Evolutionary conservation across 176 grass and related monocot genomes (phyloP).

Genomic region (Oryza officinalis): DNA sequence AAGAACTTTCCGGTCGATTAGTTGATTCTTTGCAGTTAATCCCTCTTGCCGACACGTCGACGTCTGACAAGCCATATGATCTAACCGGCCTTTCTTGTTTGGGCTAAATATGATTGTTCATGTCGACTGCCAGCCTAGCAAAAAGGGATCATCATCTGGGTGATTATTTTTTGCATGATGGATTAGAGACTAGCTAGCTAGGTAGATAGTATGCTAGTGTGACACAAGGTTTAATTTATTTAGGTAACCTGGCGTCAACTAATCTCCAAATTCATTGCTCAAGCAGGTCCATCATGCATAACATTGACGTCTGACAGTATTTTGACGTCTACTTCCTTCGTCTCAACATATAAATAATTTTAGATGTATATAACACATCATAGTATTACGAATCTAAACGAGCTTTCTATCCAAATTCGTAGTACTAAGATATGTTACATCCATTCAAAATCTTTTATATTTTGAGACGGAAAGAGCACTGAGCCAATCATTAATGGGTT

Average conservation of each 20-base stretch:
- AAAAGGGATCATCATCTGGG: neutral
- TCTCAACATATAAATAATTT: too few relatives aligned
- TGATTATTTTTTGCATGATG: neutral
- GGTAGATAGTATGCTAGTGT: neutral
- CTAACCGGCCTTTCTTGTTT: slow-evolving; percentile 1
- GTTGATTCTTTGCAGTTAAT: neutral
- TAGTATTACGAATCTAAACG: too few relatives aligned
- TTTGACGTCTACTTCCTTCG: neutral
- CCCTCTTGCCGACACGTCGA: slow-evolving; percentile 5
- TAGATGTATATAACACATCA: too few relatives aligned
- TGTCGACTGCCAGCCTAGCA: neutral
- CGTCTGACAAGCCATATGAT: slow-evolving; percentile 10
- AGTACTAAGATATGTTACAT: too few relatives aligned
- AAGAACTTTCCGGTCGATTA: neutral
- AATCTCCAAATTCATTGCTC: too few relatives aligned
- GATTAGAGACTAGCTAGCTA: neutral
- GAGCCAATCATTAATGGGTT: neutral
- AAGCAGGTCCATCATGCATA: neutral
- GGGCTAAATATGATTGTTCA: neutral
- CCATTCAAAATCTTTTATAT: too few relatives aligned
- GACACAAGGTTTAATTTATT: neutral
- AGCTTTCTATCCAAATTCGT: too few relatives aligned
- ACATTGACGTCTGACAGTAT: neutral
- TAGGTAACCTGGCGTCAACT: neutral
- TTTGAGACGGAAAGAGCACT: too few relatives aligned